Evolutionary conservation across 345 rosid genomes (phyloP).

Genomic region (Pugionium cornutum): DNA sequence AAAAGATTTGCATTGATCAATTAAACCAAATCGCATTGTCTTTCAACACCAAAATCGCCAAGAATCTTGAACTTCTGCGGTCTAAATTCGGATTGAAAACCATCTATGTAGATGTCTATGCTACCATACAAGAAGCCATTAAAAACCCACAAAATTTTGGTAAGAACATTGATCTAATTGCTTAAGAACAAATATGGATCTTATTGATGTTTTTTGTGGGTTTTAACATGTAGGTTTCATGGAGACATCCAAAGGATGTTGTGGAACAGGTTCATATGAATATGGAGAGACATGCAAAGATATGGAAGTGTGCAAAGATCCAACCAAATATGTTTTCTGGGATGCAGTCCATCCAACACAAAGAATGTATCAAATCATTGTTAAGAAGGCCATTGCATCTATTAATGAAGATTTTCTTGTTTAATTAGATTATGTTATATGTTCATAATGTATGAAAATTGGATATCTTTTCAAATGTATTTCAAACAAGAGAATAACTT

Average conservation of each 20-base stretch:
- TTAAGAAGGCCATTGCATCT: slow-evolving; percentile 48
- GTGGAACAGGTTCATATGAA: slow-evolving; percentile 73
- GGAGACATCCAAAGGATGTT: slow-evolving; percentile 66
- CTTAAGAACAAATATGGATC: not conserved
- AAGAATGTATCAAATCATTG: slow-evolving; percentile 69
- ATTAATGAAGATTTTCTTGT: slow-evolving; percentile 37
- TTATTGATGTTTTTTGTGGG: not conserved
- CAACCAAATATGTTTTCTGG: slow-evolving; percentile 70
- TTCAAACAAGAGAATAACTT: no score
- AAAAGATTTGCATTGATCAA: slow-evolving; percentile 51
- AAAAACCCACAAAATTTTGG: slow-evolving; percentile 57
- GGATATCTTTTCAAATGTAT: no score
- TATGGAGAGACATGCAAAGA: slow-evolving; percentile 73
- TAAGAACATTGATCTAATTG: slow-evolving; percentile 27
- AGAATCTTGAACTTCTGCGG: slow-evolving; percentile 42
- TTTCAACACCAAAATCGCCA: slow-evolving; percentile 55
- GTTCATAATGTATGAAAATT: not conserved
- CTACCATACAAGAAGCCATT: slow-evolving; percentile 48
- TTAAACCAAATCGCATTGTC: slow-evolving; percentile 52
- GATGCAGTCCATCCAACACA: slow-evolving; percentile 87
- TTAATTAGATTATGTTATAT: not conserved
- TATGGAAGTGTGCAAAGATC: slow-evolving; percentile 56
- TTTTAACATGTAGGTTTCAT: slow-evolving; percentile 48
- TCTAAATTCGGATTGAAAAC: slow-evolving; percentile 49
- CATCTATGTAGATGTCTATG: slow-evolving; percentile 57